Evolutionary conservation across 176 grass and related monocot species (phyloP), one percentile per base, ranked within the genome.

Genomic region (Raddia guianensis): DNA sequence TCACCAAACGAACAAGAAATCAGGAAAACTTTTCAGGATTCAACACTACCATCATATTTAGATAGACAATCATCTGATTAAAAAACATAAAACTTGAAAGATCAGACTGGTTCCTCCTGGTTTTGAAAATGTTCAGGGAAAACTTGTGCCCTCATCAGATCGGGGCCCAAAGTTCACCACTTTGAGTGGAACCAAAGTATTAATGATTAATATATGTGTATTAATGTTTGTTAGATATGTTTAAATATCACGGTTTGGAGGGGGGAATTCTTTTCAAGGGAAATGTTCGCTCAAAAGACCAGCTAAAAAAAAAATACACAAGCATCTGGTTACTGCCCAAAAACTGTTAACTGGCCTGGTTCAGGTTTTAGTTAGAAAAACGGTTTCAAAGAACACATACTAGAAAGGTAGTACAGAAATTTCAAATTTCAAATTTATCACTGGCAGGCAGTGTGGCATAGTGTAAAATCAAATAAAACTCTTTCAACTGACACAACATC

Each of bases 391-490:
- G 1, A 55, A 66, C 43, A 49, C 51, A 32, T 56, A 47, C 20
- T 71, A 48, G 54, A 32, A 82, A 73, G 68, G 64, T 35, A 47
- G 12, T 55, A 45, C 5, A 37, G 7, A 4, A 51, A 82, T 44
- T 74, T 34, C 5, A 46, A 73, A 49, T 61, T 20, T 53, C n/a
- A n/a, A n/a, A n/a, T n/a, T n/a, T n/a, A 52, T 54, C 64, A 14
- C 9, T 69, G 54, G 37, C 27, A 85, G 14, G 37, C 27, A 85
- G 14, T 70, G 55, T 62, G 48, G 5, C 49, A 42, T n/a, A 65
- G 18, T 21, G 42, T 43, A 50, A 55, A 57, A n/a, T 14, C 56
- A 66, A 81, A 40, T 20, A 1, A 1, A 85, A 65, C 6, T 19
- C 5, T 37, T 76, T 46, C 68, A 10, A 14, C 35, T 51, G 50